A percentile compares a stretch with the other conserved stretches of the same genome.
phyloP scores from a whole-genome alignment of 495 filamentous ascomycete genomes.

The Tuber indicum region DNA sequence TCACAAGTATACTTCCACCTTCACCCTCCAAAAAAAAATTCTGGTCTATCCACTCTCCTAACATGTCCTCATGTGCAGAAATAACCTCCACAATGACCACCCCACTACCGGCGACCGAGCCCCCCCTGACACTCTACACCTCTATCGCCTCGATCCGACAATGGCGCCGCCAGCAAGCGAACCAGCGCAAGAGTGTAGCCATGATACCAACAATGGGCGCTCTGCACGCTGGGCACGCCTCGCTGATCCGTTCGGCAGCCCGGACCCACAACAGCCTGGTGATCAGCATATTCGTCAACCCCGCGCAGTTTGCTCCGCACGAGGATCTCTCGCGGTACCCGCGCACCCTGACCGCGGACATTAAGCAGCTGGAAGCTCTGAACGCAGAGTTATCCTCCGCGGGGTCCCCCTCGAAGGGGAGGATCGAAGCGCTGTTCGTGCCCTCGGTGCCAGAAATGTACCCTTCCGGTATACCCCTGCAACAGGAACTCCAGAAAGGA shows the following conservation, averaged over 20 bases:
- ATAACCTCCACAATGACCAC: constrained; percentile 19
- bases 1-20: background rate
- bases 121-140: constrained; percentile 66
- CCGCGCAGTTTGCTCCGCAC: constrained; percentile 85
- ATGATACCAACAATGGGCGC: constrained; percentile 97
- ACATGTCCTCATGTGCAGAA: background rate
- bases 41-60: background rate
- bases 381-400: constrained; percentile 61
- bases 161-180: constrained; percentile 61
- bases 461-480: constrained; percentile 72
- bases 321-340: constrained; percentile 87
- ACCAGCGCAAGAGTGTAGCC: constrained; percentile 65
- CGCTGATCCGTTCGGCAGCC: constrained; percentile 78
- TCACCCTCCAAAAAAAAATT: background rate
- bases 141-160: constrained; percentile 64
- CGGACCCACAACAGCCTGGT: constrained; percentile 75
- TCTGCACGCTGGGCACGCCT: constrained; percentile 82
- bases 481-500: constrained; percentile 66
- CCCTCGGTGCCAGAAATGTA: constrained; percentile 82
- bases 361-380: constrained; percentile 57
- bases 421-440: constrained; percentile 75
- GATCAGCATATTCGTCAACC: constrained; percentile 90
- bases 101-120: constrained; percentile 8
- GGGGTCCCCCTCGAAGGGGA: constrained; percentile 53
- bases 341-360: constrained; percentile 77